Percentiles rank a stretch among this genome's conserved stretches.
These are phyloP conservation scores for Dissophora globulifera DNA, from an alignment of 192 early-diverging fungal genomes.

Conservation along the genomic window DNA sequence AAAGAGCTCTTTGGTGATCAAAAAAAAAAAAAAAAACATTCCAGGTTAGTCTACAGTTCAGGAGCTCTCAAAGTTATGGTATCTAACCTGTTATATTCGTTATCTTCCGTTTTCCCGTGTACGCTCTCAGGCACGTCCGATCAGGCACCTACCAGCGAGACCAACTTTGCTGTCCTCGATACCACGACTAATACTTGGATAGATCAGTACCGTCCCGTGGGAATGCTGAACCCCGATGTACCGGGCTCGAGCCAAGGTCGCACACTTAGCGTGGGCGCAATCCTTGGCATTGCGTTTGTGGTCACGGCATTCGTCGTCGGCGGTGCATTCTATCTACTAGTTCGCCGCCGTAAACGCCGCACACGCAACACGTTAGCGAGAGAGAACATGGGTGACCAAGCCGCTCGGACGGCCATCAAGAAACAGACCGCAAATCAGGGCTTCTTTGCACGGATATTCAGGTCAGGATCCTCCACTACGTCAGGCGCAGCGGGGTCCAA, in stretches of 20 bases:
- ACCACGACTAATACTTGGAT: slow-evolving; percentile 37
- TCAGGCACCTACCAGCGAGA: background rate
- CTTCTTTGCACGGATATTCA: slow-evolving; percentile 13
- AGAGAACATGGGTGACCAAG: slow-evolving; percentile 36
- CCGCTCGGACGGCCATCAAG: slow-evolving; percentile 24
- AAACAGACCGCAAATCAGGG: slow-evolving; percentile 13
- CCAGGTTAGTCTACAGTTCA: too few relatives aligned
- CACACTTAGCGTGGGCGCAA: slow-evolving; percentile 29
- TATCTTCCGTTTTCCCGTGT: too few relatives aligned
- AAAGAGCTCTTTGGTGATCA: too few relatives aligned
- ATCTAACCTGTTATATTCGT: too few relatives aligned
- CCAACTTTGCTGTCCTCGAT: slow-evolving; percentile 34
- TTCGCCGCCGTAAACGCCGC: slow-evolving; percentile 24
- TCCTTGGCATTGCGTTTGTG: slow-evolving; percentile 43
- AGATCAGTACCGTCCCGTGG: slow-evolving; percentile 13
- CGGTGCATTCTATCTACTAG: slow-evolving; percentile 29
- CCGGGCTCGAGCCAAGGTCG: background rate
- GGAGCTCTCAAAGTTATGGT: too few relatives aligned
- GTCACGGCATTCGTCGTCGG: slow-evolving; percentile 30
- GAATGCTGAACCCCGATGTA: background rate
- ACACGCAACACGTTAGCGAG: slow-evolving; percentile 48
- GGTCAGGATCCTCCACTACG: background rate
- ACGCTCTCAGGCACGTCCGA: slow-evolving; percentile 23
- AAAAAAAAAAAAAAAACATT: too few relatives aligned
- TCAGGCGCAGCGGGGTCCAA: slow-evolving; percentile 9